Evolutionary conservation across 805 yeast species (phyloP), one percentile per base, ranked within the genome.

Genomic region (Suhomyces emberorum): DNA sequence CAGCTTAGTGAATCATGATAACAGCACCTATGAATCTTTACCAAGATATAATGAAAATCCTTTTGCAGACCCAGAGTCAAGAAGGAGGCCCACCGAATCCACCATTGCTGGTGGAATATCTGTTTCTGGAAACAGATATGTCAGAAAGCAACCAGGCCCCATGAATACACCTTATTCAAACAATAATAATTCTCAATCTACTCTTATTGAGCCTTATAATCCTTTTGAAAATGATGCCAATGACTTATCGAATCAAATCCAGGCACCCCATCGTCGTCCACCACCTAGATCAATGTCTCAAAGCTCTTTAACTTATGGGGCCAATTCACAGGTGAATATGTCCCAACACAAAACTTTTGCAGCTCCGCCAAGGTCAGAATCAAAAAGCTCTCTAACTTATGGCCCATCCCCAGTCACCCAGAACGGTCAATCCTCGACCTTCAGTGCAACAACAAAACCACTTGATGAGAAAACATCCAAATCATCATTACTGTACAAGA

Each of bases 31-130:
- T 18, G 47, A 43, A 11, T 37, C 46, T 7, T 37, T 41, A 14
- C 39, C 43, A 4, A 21, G 36, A 23, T 36, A 35, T 12, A 34
- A 40, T 37, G 32, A 24, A 12, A 39, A 42, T 27, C 51, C 49
- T n/a, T 45, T 45, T 22, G 34, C 29, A 10, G 49, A 44, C 23
- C 21, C 17, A 26, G n/a, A n/a, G n/a, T n/a, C n/a, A n/a, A n/a
- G n/a, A 21, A 5, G 31, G 19, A 30, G 25, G 20, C 23, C 23
- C 23, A 7, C 19, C 19, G 14, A 11, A 24, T 10, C 27, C n/a
- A 24, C n/a, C 27, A 6, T 7, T 7, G 14, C 14, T 7, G 14
- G 7, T 9, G 27, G 14, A 7, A 9, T 24, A 11, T 9, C 14
- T 6, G 27, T 21, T 8, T 9, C 34, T 15, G 12, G 15, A 3